Evolutionary conservation across 176 grass and related monocot genomes (phyloP), one percentile per base, ranked within the genome.

Genomic region (Lolium perenne): DNA sequence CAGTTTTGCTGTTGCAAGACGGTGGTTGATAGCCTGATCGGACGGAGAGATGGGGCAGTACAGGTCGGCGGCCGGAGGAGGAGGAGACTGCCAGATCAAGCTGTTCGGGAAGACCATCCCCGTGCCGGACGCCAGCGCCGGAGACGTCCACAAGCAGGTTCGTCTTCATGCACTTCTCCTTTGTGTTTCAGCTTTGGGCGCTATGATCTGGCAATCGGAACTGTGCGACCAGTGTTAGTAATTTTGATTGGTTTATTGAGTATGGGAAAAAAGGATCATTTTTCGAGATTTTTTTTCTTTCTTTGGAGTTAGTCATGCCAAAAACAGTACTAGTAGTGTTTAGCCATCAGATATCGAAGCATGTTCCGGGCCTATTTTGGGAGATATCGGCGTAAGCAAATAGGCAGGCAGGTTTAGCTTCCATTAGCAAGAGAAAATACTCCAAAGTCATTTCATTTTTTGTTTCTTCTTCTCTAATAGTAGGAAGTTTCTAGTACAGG

Each of bases 61-160:
- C 82, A 91, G 57, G 71, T 59, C 75, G 55, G 77, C 60, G 16
- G 80, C 16, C 32, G 32, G 32, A 13, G 76, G 81, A 51, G 78
- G 73, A 32, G 80, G 86, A 23, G 85, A 94, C 45, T 71, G 77
- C 82, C 70, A 87, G 77, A 97, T 97, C 8, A 97, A 94, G 88
- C 88, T 97, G 77, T 97, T 97, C 64, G 94, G 94, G 65, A 94
- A 84, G 88, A 97, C 89, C 68, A 97, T 94, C 66, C 90, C 89
- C 51, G 81, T 88, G 84, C 87, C 87, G 25, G 85, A 86, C 25
- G 71, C 50, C n/a, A 25, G 76, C 43, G 82, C 29, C 4, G 74
- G 48, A 56, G 93, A 87, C 8, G 77, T 26, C 48, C 76, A 82
- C 18, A 87, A 92, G 32, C 32, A 35, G 87, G 92, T 93, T 74